Evolutionary conservation across 768 basidiomycete genomes (phyloP), one percentile per base, ranked within the genome.

Genomic region (Kwoniella botswanensis): DNA sequence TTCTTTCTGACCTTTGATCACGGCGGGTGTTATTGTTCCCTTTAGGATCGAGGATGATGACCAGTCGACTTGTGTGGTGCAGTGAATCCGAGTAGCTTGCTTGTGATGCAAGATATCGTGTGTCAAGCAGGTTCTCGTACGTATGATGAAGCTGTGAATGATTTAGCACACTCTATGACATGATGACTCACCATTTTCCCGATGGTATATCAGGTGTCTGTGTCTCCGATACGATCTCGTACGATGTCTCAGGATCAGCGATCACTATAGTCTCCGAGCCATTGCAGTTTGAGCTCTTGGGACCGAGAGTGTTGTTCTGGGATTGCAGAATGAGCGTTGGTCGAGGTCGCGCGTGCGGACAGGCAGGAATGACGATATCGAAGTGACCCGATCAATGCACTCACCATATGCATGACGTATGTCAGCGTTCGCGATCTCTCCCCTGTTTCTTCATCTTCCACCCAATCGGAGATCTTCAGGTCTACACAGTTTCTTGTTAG

Each of bases 1-100:
- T 43, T 70, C 68, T 41, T 74, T 74, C 50, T 76, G 76, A 1
- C 76, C 76, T 26, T 74, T 76, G 68, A 76, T 76, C 18, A 76
- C 76, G 3, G 76, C 76, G 4, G 76, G 76, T 2, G 76, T 74
- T 53, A 76, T 74, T 5, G 73, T 70, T 11, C 63, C 15, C 58
- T 76, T 76, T 18, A 76, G 68, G 68, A 67, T 55, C 1, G 71
- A 72, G 0, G 63, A 64, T 1, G 71, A 26, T 26, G 71, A 67
- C 76, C 76, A 76, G 68, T 74, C 76, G 61, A 60, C 62, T 44
- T 76, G 71, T 13, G 76, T 72, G 17, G 76, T 74, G 44, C 68
- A 74, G 71, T 72, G 70, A 11, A 76, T 67, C 13, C 71, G 68
- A n/a, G 76, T 74, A 9, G 73, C 73, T 21, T 73, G 68, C 43